Base-by-base conservation (phyloP, 371 early-diverging fungal species). In the Cladochytrium tenue region DNA sequence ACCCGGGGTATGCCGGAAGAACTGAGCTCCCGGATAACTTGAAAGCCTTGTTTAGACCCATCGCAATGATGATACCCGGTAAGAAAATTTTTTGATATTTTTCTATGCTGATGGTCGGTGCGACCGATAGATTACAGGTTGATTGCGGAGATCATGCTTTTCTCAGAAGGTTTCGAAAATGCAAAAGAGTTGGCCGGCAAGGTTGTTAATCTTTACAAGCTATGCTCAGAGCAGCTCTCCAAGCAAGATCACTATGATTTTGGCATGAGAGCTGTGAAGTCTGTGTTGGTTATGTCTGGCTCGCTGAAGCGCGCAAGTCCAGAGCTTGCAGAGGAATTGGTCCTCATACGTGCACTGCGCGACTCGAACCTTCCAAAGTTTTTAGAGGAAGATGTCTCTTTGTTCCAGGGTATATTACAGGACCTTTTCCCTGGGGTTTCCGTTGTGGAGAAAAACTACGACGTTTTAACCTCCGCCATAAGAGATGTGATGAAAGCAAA, bases 31-130 rank as follows among this genome's bases (percentile, higher is more conserved):
- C 88, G 0, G 86, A 82, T 64, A 85, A 83, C 60, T 67, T 88
- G 56, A 86, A 82, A 58, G 83, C 81, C 4, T 65, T 87, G 23
- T 86, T 87, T 72, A 63, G 85, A 32, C 85, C 85, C 1, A 85
- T 85, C 33, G 77, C 84, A n/a, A 85, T 85, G 86, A 85, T 85
- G 86, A 84, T 85, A 59, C 86, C 86, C 30, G 76, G 76, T 77
- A 58, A 56, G 71, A 70, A 31, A 58, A 28, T 52, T 43, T 35
- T 34, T n/a, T n/a, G n/a, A n/a, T n/a, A n/a, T n/a, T n/a, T n/a
- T n/a, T n/a, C n/a, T n/a, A n/a, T n/a, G n/a, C n/a, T n/a, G n/a
- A n/a, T n/a, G n/a, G n/a, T n/a, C n/a, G n/a, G n/a, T n/a, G n/a
- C n/a, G 3, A 20, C 2, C 36, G 53, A 30, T 27, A 69, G 85